Percentiles rank a stretch among this genome's conserved stretches.
These are phyloP conservation scores for Euphorbia peplus DNA, from an alignment of 345 rosid genomes.

Conservation along the genomic window DNA sequence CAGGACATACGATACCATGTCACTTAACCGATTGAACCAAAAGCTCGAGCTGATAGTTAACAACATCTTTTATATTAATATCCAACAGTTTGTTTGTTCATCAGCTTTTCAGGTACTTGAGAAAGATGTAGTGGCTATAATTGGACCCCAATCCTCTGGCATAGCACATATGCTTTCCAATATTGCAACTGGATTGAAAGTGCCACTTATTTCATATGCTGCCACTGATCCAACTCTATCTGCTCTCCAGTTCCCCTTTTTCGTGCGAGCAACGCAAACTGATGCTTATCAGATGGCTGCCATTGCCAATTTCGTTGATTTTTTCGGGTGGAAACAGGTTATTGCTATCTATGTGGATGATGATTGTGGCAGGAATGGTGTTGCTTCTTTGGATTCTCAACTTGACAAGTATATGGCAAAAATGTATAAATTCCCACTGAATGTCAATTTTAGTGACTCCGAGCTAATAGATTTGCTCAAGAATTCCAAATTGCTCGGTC, in stretches of 20 bases:
- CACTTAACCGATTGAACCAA: no score
- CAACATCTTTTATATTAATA: no score
- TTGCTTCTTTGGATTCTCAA: constrained; percentile 49
- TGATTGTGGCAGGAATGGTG: constrained; percentile 79
- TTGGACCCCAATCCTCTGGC: constrained; percentile 76
- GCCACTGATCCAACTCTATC: constrained; percentile 95
- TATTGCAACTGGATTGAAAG: constrained; percentile 57
- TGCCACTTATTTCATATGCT: constrained; percentile 78
- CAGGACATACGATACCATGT: no score
- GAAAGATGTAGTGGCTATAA: constrained; percentile 60
- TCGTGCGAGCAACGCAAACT: constrained; percentile 63
- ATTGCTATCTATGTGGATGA: constrained; percentile 67
- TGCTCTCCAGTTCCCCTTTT: constrained; percentile 71
- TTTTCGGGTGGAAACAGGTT: constrained; percentile 74
- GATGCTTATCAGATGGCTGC: constrained; percentile 83
- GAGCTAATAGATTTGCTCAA: constrained; percentile 41
- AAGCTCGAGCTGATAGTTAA: no score
- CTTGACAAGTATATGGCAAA: constrained; percentile 46
- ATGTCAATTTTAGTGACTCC: constrained; percentile 36
- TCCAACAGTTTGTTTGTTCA: no score
- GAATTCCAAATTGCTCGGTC: constrained; percentile 46
- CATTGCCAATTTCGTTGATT: constrained; percentile 56
- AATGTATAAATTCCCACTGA: constrained; percentile 52
- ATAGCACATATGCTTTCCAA: constrained; percentile 68
- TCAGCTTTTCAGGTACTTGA: constrained; percentile 68